Base-by-base conservation (phyloP, 371 early-diverging fungal species). In the Saksenaea vasiformis region DNA sequence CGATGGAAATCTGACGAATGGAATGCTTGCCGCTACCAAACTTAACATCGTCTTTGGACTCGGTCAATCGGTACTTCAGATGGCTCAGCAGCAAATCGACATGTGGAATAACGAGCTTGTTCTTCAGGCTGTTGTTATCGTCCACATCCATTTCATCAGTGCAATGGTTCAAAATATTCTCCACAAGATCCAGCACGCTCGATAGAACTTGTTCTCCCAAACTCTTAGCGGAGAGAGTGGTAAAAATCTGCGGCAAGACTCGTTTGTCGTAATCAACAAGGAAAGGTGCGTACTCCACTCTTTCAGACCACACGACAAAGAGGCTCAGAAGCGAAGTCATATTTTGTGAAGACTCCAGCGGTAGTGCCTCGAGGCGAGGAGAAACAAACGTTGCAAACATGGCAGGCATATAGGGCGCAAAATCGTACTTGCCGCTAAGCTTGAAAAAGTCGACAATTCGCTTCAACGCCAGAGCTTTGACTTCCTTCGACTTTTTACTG, bases 301-400 rank as follows among this genome's bases (percentile, higher is more conserved):
- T 77, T 36, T 79, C 76, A 2, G 95, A 76, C 97, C 97, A 97
- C 3, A 87, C 73, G 3, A 73, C 71, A 54, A 98, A 85, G 43
- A 98, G 72, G 47, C 87, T 86, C 73, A 95, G 71, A 8, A 96
- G 71, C 0, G 92, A 84, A 1, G 93, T 90, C 1, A 94, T 83
- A 41, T 89, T 85, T 69, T 97, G 96, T 1, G 95, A 90, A 67
- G 91, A 92, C 65, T 98, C 98, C 8, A 72, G 68, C 17, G 85
- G 84, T 27, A 98, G 72, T 7, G 75, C 84, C 19, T 80, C 73
- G n/a, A 98, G 63, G 24, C 94, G 88, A 15, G 90, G 81, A 15
- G 82, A 71, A 34, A 98, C 80, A 53, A 90, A 87, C 0, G 85
- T 71, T 13, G 74, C 65, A 67, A 88, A 96, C 71, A 98, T 87